These are phyloP conservation scores for Schoenoplectus tabernaemontani DNA, from an alignment of 202 grass and related monocot species.

Conservation along the genomic window DNA sequence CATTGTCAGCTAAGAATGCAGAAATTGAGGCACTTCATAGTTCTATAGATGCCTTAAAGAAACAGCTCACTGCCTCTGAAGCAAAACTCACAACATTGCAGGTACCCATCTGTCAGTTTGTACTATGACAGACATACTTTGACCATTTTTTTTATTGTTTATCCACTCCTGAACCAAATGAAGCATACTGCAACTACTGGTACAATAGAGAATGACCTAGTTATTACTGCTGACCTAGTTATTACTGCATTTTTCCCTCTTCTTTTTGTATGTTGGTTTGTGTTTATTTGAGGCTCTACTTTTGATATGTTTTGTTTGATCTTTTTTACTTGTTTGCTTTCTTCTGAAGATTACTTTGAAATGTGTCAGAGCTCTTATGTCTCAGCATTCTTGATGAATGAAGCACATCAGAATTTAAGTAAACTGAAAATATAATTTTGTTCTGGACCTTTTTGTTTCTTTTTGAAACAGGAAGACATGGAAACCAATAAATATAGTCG, in stretches of 20 bases:
- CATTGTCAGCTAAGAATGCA: constrained; percentile 81
- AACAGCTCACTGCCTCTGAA: constrained; percentile 59
- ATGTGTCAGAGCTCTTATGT: not conserved
- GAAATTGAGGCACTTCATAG: constrained; percentile 79
- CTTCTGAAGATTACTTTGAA: not conserved
- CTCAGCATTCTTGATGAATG: not conserved
- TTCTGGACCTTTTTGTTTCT: not conserved
- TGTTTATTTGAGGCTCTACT: not conserved
- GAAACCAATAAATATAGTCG: constrained; percentile 67
- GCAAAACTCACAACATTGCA: constrained; percentile 57
- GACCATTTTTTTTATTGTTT: constrained; percentile 1
- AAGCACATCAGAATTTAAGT: not conserved
- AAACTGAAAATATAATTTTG: constrained; percentile 3
- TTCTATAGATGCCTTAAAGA: constrained; percentile 87
- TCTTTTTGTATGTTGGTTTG: not conserved
- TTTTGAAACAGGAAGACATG: constrained; percentile 85
- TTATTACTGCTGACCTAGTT: not conserved
- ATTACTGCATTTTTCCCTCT: not conserved
- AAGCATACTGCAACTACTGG: not conserved
- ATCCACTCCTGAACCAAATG: not conserved
- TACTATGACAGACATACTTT: not conserved
- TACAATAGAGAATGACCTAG: not conserved
- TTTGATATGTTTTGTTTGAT: not conserved
- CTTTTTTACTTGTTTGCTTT: constrained; percentile 9
- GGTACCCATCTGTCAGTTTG: constrained; percentile 34